Base-by-base conservation (phyloP, 225 moss, liverwort and hornwort species). In the Neckera pumila region DNA sequence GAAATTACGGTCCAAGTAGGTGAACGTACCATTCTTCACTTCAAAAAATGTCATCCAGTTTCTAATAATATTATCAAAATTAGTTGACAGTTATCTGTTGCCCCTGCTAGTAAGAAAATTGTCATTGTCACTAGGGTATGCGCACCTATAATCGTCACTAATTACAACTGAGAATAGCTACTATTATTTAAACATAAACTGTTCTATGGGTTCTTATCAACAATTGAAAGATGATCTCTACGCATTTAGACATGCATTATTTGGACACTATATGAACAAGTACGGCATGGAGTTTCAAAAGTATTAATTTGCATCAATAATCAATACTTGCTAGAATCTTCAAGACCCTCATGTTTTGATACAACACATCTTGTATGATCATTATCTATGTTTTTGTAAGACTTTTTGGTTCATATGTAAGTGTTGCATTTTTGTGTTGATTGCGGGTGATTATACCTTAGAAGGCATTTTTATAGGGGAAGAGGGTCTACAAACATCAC, bases 161-260 rank as follows among this genome's bases (percentile, higher is more conserved):
- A 26, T 71, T 17, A 27, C 10, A 72, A 17, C 10, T 43, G 3
- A 17, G 10, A 43, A 28, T 43, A 28, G 28, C 2, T 6, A 42
- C 5, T 26, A 26, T 42, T 26, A 36, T 10, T 34, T 36, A 36
- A 36, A 65, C 5, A 3, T 27, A 72, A 72, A 72, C 3, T 43
- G 2, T 43, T 43, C 3, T 43, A 28, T 10, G 6, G 3, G 0
- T 43, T 72, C 4, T 17, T 30, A 73, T 11, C 30, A 20, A 12
- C 49, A 49, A 75, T 76, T 51, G 51, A 34, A 76, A 76, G 5
- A 34, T 34, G 33, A 13, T 51, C 21, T 33, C 3, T 13, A 53
- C 0, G 0, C 20, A 53, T 3, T 76, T 34, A 13, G 12, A 34
- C 2, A 9, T 53, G 14, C 1, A 0, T 14, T 23, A 22, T 5